These are phyloP conservation scores for Lasiodiplodia citricola DNA, from an alignment of 2,329 filamentous ascomycete species.

Conservation along the genomic window DNA sequence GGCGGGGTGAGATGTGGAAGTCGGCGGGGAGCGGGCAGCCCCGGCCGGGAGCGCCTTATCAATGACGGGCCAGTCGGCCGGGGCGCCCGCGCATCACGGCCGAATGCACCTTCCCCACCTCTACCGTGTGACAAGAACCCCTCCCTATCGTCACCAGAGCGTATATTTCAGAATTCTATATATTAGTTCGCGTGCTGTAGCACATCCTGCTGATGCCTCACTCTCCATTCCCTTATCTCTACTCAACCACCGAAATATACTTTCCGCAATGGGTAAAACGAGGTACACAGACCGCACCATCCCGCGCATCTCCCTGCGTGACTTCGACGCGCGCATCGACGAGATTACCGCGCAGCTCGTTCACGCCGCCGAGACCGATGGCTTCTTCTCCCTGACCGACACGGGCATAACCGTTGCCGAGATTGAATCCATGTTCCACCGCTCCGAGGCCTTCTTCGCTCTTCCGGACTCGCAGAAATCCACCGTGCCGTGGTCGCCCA, in stretches of 20 bases:
- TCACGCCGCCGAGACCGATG: conserved; percentile 61
- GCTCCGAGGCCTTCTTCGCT: conserved; percentile 60
- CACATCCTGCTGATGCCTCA: neutral
- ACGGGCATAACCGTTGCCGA: conserved; percentile 58
- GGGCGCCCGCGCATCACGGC: neutral
- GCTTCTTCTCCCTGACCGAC: conserved; percentile 65
- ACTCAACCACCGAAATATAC: neutral
- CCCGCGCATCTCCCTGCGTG: conserved; percentile 59
- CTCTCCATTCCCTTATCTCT: neutral
- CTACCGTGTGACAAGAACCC: too few species aligned
- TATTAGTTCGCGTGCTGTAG: neutral
- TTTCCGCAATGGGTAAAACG: neutral
- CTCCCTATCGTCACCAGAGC: neutral
- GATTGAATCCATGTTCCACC: conserved; percentile 59
- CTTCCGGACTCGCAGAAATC: conserved; percentile 59
- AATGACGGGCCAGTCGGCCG: neutral
- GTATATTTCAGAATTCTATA: neutral
- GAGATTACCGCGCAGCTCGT: conserved; percentile 60
- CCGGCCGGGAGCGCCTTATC: conserved; percentile 18
- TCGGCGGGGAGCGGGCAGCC: conserved; percentile 11
- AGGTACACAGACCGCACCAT: conserved; percentile 46
- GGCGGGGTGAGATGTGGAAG: neutral
- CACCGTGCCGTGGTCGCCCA: conserved; percentile 59
- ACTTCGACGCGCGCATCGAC: conserved; percentile 60
- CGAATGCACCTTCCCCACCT: conserved; percentile 7